Percentiles rank a stretch among this genome's conserved stretches.
phyloP scores from a whole-genome alignment of 176 grass and related monocot genomes.

The Phoenix roebelenii region DNA sequence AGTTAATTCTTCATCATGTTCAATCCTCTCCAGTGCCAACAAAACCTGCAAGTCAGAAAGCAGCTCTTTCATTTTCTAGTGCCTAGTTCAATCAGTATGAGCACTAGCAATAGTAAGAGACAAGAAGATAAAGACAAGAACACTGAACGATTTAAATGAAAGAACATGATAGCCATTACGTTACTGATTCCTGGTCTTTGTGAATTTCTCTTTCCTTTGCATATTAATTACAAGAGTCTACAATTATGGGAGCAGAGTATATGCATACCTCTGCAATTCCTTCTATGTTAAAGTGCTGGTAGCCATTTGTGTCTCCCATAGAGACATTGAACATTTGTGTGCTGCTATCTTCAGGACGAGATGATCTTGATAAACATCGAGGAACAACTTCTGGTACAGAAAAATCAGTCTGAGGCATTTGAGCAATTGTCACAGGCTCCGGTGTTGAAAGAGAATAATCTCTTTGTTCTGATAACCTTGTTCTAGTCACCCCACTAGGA shows the following conservation, averaged over 20 bases:
- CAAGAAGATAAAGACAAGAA: too few relatives aligned
- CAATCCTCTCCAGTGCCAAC: slow-evolving; percentile 1
- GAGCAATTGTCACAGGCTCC: neutral
- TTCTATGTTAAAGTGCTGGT: slow-evolving; percentile 46
- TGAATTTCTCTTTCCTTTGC: neutral
- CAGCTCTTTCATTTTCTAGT: neutral
- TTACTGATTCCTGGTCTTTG: too few relatives aligned
- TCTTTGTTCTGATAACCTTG: neutral
- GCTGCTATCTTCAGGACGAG: slow-evolving; percentile 20
- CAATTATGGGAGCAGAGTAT: neutral
- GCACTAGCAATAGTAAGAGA: neutral
- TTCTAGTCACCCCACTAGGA: neutral
- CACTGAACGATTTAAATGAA: too few relatives aligned
- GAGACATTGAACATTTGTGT: slow-evolving; percentile 11
- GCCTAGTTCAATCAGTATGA: neutral
- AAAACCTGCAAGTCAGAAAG: neutral
- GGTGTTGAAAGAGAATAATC: neutral
- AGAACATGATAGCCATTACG: too few relatives aligned
- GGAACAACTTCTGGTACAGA: slow-evolving; percentile 14
- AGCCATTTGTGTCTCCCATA: slow-evolving; percentile 37
- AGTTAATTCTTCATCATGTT: neutral
- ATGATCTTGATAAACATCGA: slow-evolving; percentile 26
- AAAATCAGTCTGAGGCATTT: slow-evolving; percentile 22
- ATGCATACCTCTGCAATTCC: slow-evolving; percentile 43
- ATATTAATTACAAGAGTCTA: too few relatives aligned